A percentile compares a stretch with the other conserved stretches of the same genome.
Conservation (phyloP, 2,329 filamentous ascomycete species). For the Aureobasidium sp. region DNA sequence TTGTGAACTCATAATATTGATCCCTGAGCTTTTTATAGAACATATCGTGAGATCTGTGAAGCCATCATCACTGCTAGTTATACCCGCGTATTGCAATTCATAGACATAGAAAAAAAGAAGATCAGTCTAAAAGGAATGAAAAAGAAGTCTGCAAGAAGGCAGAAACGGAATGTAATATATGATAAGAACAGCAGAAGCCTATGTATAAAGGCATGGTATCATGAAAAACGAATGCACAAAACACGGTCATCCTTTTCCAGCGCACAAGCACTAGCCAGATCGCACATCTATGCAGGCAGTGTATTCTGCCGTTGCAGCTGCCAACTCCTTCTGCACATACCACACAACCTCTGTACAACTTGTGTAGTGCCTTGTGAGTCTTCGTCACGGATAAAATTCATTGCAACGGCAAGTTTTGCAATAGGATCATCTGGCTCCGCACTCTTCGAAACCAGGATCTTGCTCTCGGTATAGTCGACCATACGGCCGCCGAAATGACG, state of each 20-base stretch:
- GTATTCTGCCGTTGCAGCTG: constrained; percentile 15
- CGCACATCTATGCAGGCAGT: background rate
- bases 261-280: background rate
- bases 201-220: constrained; percentile 8
- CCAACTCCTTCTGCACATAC: constrained; percentile 41
- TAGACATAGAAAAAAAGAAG: background rate
- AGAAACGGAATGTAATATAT: background rate
- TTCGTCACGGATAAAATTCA: constrained; percentile 39
- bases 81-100: background rate
- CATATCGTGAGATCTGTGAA: background rate
- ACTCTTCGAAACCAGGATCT: constrained; percentile 17
- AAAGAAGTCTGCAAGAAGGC: background rate
- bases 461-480: constrained; percentile 30
- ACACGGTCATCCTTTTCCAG: background rate
- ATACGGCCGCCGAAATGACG: constrained; percentile 61
- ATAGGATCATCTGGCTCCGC: constrained; percentile 30
- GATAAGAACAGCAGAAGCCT: background rate
- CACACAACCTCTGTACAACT: constrained; percentile 39
- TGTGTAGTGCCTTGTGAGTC: constrained; percentile 37
- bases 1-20: background rate
- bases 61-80: background rate
- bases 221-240: constrained; percentile 5
- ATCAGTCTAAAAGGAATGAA: background rate
- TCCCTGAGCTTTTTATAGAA: background rate
- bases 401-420: constrained; percentile 40